Conservation (phyloP, 192 early-diverging fungal genomes). For the Cladochytrium replicatum region DNA sequence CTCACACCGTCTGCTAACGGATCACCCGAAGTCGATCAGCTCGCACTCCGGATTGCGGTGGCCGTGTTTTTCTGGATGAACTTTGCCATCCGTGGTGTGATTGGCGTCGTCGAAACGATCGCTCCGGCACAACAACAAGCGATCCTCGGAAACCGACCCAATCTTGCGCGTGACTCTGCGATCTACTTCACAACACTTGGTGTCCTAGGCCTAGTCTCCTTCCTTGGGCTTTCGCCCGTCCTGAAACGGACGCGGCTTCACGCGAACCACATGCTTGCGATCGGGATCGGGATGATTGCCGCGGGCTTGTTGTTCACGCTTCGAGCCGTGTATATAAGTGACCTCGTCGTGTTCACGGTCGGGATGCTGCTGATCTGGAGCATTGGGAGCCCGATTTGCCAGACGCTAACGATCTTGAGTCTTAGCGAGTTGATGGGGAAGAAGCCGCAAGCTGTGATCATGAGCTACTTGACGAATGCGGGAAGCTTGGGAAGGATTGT, state of each 20-base stretch:
- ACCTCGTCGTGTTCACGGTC: constrained; percentile 10
- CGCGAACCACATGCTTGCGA: background rate
- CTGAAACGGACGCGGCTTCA: constrained; percentile 1
- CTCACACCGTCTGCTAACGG: background rate
- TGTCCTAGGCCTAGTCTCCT: constrained; percentile 13
- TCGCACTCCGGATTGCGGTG: constrained; percentile 10
- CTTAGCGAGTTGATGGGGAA: constrained; percentile 24
- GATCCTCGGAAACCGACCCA: background rate
- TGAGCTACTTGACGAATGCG: constrained; percentile 27
- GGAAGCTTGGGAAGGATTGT: constrained; percentile 23
- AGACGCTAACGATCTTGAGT: constrained; percentile 27
- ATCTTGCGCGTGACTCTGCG: constrained; percentile 7
- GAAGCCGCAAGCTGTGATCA: constrained; percentile 19
- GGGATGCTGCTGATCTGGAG: constrained; percentile 28
- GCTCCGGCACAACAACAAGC: constrained; percentile 20
- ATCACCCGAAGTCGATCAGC: background rate
- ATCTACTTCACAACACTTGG: constrained; percentile 21
- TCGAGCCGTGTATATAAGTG: background rate
- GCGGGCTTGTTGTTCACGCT: background rate
- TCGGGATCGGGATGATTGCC: constrained; percentile 2
- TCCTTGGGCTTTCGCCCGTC: constrained; percentile 16
- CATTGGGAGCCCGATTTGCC: constrained; percentile 25
- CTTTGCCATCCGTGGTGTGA: constrained; percentile 19
- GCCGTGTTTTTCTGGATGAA: constrained; percentile 19
- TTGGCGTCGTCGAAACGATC: constrained; percentile 22